Conservation (phyloP, 1,284 basidiomycete species). For the Ganoderma lingzhi region DNA sequence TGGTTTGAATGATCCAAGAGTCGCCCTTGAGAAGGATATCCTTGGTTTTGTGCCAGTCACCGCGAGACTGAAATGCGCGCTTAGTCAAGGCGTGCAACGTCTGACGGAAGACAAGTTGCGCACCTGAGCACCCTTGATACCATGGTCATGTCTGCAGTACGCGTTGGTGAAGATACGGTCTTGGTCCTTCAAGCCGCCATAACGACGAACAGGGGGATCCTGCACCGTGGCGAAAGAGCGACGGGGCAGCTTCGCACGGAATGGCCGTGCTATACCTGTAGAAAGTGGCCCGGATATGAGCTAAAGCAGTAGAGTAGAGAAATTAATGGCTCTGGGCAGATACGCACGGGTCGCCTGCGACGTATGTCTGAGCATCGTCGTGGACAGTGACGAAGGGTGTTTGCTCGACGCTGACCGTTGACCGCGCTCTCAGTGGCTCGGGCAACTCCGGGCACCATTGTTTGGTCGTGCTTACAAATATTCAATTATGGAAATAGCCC, state of each 20-base stretch:
- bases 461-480: slow-evolving; percentile 24
- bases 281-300: neutral
- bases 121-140: slow-evolving; percentile 89
- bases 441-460: slow-evolving; percentile 29
- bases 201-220: slow-evolving; percentile 83
- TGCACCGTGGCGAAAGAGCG: slow-evolving; percentile 80
- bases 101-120: slow-evolving; percentile 29
- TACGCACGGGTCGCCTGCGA: slow-evolving; percentile 41
- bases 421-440: slow-evolving; percentile 27
- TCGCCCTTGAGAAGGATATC: slow-evolving; percentile 96
- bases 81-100: slow-evolving; percentile 19
- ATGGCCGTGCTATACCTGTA: slow-evolving; percentile 49
- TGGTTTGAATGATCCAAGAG: slow-evolving; percentile 95
- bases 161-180: slow-evolving; percentile 94
- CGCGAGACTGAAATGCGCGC: slow-evolving; percentile 70
- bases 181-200: slow-evolving; percentile 93
- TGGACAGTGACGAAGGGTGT: slow-evolving; percentile 37
- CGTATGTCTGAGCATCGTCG: slow-evolving; percentile 46
- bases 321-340: neutral
- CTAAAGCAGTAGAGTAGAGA: neutral
- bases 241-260: slow-evolving; percentile 45
- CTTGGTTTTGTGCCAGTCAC: slow-evolving; percentile 98
- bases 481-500: neutral
- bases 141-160: slow-evolving; percentile 86
- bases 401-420: slow-evolving; percentile 33